Conservation (phyloP, 352 stramenopile genomes). For the Stramenopiles sp. region DNA sequence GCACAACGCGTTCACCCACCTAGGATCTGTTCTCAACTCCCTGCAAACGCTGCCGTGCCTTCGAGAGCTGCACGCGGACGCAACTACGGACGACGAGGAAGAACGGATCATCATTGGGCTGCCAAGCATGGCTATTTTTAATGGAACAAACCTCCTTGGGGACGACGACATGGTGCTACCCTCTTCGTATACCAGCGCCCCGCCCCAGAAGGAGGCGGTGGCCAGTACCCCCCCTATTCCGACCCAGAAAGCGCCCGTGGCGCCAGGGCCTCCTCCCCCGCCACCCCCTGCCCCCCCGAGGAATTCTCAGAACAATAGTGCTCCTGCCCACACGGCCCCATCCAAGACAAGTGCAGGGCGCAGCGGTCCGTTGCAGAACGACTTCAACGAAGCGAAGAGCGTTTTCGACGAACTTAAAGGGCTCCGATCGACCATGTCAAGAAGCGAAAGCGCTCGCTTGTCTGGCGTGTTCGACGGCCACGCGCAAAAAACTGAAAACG, state of each 20-base stretch:
- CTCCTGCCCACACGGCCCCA: not conserved
- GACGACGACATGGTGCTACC: too few relatives aligned
- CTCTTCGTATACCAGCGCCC: too few relatives aligned
- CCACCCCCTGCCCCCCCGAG: not conserved
- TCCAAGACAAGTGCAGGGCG: not conserved
- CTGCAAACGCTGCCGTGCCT: not conserved
- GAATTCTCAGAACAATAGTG: not conserved
- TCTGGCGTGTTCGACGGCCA: slow-evolving; percentile 6
- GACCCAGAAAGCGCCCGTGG: not conserved
- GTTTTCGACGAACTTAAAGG: slow-evolving; percentile 13
- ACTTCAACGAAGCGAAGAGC: not conserved
- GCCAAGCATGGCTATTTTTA: not conserved
- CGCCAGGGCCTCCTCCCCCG: not conserved
- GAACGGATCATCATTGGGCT: not conserved
- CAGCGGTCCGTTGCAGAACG: not conserved
- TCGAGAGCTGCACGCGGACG: not conserved
- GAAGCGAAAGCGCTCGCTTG: not conserved
- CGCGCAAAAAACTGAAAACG: not conserved
- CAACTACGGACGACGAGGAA: not conserved
- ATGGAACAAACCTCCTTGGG: not conserved
- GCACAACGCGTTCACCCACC: not conserved
- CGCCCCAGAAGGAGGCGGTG: not conserved
- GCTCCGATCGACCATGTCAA: not conserved
- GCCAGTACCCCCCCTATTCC: not conserved
- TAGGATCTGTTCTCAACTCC: not conserved